Base-by-base conservation (phyloP, 306 rosid species). In the Cicer arietinum region DNA sequence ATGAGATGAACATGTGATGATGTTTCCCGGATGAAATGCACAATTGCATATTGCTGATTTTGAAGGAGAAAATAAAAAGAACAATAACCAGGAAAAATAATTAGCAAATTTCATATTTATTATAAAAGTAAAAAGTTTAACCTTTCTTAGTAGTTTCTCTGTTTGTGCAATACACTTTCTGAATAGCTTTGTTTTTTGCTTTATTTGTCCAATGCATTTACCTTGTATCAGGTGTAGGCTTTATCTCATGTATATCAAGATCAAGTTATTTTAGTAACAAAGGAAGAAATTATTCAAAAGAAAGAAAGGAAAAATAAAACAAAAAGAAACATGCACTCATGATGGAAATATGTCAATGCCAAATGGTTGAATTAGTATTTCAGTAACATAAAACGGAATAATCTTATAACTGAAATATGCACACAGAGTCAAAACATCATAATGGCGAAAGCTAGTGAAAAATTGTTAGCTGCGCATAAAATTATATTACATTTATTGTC, bases 1-100 rank as follows among this genome's bases (percentile, higher is more conserved):
- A 84, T 86, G 75, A 70, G 74, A 64, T 41, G 13, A 35, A 58
- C 85, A 80, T 80, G 81, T 79, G 91, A 45, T 68, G 67, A 18
- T 73, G 57, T 68, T 8, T 22, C 52, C 67, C 73, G 25, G 54
- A 67, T 64, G 58, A 62, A 78, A 73, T 52, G 85, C 79, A 40
- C 51, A 45, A 45, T 20, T 45, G 18, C 18, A 40, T 65, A 50
- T 66, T 73, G 79, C 81, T 57, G 69, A 85, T 67, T 82, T 82
- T 67, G 41, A 66, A 10, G 44, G 12, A 2, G 5, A n/a, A n/a
- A 30, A 54, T 43, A 7, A 13, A 39, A 16, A 9, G 25, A 22
- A 22, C 14, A 22, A 16, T 65, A 74, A 42, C 45, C 6, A 3
- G 13, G 65, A 40, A 43, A 43, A 12, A 4, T 12, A 35, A 5